Base-by-base conservation (phyloP, 169 alveolate genomes). In the Plasmodium vinckei region DNA sequence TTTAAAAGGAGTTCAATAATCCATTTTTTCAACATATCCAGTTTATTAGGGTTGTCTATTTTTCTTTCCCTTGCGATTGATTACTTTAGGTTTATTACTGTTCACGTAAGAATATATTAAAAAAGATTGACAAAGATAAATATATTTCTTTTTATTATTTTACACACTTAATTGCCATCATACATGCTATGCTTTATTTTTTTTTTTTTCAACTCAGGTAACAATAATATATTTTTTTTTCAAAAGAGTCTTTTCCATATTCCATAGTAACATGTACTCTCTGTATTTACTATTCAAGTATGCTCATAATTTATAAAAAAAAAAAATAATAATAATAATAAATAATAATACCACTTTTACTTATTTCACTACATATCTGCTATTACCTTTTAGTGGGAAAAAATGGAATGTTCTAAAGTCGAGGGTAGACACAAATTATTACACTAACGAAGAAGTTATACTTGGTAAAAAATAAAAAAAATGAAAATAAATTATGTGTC, bases 371-470 rank as follows among this genome's bases (percentile, higher is more conserved):
- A 57, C 13, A 7, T 13, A 23, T 9, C 0, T 65, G n/a, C 9
- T 5, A n/a, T 23, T 0, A 21, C n/a, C 25, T 10, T 79, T n/a
- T 46, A 79, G 89, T 54, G 89, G 89, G 51, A 79, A 79, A 65
- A 79, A 79, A 79, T 79, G 89, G 89, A 79, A 79, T 39, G 54
- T 79, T 49, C 15, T 79, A 23, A 79, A 79, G 17, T 47, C 67
- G 5, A 68, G 89, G 9, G 89, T 79, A 44, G 89, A 79, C 71
- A 79, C 89, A 25, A 79, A 79, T 27, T 79, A 79, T 15, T 65
- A 79, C 42, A 64, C 89, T 17, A 79, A 65, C 54, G 79, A 79
- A 46, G 89, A 79, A 57, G 89, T 79, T 39, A 64, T 79, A 39
- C 63, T 79, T 9, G 89, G 89, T 13, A 44, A 5, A 19, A 9